Evolutionary conservation across 306 rosid species (phyloP), one percentile per base, ranked within the genome.

Genomic region (Cicer chorassanicum): DNA sequence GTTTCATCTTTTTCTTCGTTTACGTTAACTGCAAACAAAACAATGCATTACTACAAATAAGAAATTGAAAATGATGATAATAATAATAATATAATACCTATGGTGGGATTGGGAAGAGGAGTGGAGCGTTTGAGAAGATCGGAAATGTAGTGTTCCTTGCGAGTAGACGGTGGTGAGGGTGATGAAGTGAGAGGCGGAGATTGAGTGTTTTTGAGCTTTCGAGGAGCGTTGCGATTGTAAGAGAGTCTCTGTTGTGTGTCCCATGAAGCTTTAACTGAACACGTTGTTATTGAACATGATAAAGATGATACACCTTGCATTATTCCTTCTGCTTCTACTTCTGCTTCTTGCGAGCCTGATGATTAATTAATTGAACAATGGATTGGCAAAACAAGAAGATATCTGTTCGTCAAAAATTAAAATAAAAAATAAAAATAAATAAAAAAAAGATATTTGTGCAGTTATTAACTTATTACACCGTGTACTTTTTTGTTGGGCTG

Each of bases 211-310:
- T 70, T 74, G 59, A 68, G 81, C 76, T 88, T 91, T 84, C 90
- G 82, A 1, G 97, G 97, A 60, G 96, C 93, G 18, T 94, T 91
- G 55, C 86, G 98, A 57, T 94, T 94, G 85, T 94, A 94, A 1
- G 96, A 45, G 13, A 81, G 81, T 70, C 88, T 83, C 53, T 86
- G 96, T 8, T 87, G 85, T 1, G 91, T 88, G 80, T 94, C 98
- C 89, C 84, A 87, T 19, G 98, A 89, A 77, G 85, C 95, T 79
- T 79, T 78, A 1, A 86, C 76, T 2, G 84, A 78, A 21, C 4
- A 48, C 0, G 73, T 1, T 11, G 38, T 0, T 0, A 64, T 1
- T 8, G 70, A 24, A n/a, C 55, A 40, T 29, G 57, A 36, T 40
- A 18, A 46, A 4, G 61, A 43, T 4, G 69, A 75, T 55, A 81